Percentiles rank a stretch among this genome's conserved stretches.
Evolutionary conservation across 805 yeast genomes (phyloP).

Genomic region (Lachancea fermentati): DNA sequence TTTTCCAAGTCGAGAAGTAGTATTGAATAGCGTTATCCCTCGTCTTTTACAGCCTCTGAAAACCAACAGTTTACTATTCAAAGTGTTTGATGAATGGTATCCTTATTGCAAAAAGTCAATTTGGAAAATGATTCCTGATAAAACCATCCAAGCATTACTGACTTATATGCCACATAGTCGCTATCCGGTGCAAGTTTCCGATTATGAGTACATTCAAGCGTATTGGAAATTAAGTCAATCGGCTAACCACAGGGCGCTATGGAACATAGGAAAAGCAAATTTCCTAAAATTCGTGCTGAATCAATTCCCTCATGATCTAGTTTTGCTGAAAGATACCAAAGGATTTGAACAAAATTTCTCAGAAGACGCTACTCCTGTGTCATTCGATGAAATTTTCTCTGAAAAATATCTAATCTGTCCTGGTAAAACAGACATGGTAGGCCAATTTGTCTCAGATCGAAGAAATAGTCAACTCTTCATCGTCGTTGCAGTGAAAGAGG

Average conservation of each 20-base stretch:
- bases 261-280: background rate
- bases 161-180: constrained; percentile 13
- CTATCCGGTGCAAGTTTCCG: constrained; percentile 10
- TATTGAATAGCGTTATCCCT: constrained; percentile 13
- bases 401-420: constrained; percentile 6
- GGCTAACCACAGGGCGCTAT: background rate
- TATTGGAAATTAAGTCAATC: constrained; percentile 4
- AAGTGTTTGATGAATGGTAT: constrained; percentile 15
- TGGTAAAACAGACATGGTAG: constrained; percentile 8
- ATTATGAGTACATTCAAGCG: constrained; percentile 7
- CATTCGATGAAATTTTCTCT: background rate
- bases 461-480: constrained; percentile 10
- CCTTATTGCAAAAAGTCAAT: constrained; percentile 15
- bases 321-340: background rate
- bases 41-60: constrained; percentile 14
- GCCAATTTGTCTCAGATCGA: constrained; percentile 12
- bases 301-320: constrained; percentile 7
- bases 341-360: background rate
- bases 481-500: constrained; percentile 12
- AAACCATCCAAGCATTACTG: constrained; percentile 6
- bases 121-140: constrained; percentile 13
- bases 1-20: constrained; percentile 12
- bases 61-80: constrained; percentile 10
- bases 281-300: constrained; percentile 1
- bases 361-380: background rate